Evolutionary conservation across 371 early-diverging fungal genomes (phyloP), one percentile per base, ranked within the genome.

Genomic region (Mucor circinelloides): DNA sequence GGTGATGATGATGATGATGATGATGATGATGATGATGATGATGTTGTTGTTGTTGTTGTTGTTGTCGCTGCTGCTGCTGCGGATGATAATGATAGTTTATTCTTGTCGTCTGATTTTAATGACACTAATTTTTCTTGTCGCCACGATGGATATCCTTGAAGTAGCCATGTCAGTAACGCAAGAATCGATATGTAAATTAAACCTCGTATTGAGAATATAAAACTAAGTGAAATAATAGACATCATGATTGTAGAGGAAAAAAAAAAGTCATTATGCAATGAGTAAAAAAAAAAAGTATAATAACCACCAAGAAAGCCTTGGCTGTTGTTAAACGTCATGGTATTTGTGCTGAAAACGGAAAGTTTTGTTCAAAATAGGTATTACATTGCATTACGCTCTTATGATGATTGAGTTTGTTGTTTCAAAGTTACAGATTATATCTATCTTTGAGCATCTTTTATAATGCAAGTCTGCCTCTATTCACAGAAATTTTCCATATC

Each of bases 111-210:
- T 36, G 36, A 2, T 36, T 36, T 36, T 4, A 36, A 12, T 10
- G 36, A 36, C 13, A 1, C 12, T 36, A 36, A 36, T 52, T 21
- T 25, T 3, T 55, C 42, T 23, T 56, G 32, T 15, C 50, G 50
- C 72, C 72, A 72, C 50, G 46, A 28, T 30, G 72, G 62, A 38
- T 72, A 72, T 27, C 54, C 68, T 65, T 25, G 38, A 23, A 67
- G 21, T 12, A 67, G 42, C 46, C 46, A 68, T 12, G 65, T 23
- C 15, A 68, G 17, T 13, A 72, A 44, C 1, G 64, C 56, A 19
- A 52, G 2, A 8, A 66, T 15, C 10, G 32, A 19, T 32, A 44
- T 9, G n/a, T 69, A 68, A 38, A 64, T 54, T 68, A 68, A 66
- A 44, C 58, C 64, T 55, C 27, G 76, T 64, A 19, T 66, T 60